A percentile compares a stretch with the other conserved stretches of the same genome.
These are phyloP conservation scores for Fusarium dlaminii DNA, from an alignment of 2,329 filamentous ascomycete species.

Conservation along the genomic window DNA sequence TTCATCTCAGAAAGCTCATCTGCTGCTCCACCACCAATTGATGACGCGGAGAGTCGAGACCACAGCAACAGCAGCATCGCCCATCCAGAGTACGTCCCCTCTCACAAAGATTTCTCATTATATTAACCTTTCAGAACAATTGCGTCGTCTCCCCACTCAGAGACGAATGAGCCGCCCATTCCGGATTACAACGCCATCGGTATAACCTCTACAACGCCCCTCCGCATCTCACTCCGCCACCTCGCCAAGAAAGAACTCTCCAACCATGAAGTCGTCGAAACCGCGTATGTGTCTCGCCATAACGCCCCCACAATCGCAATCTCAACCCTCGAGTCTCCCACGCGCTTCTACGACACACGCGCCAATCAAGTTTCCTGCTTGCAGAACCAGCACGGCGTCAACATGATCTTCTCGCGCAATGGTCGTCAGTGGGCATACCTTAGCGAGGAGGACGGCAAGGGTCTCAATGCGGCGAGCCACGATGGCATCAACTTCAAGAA, in stretches of 20 bases:
- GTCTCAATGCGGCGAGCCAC: constrained; percentile 31
- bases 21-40: constrained; percentile 14
- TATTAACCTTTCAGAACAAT: constrained; percentile 20
- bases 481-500: constrained; percentile 37
- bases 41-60: neutral
- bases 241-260: constrained; percentile 41
- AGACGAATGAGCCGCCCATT: constrained; percentile 28
- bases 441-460: constrained; percentile 37
- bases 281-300: constrained; percentile 34
- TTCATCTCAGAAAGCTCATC: constrained; percentile 38
- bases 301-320: constrained; percentile 32
- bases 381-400: constrained; percentile 39
- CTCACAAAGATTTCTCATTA: rapidly evolving
- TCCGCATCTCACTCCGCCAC: constrained; percentile 39
- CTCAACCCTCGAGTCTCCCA: constrained; percentile 39
- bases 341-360: constrained; percentile 38
- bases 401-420: constrained; percentile 36
- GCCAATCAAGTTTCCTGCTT: constrained; percentile 34
- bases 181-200: constrained; percentile 42
- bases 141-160: constrained; percentile 39
- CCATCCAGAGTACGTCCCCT: constrained; percentile 12
- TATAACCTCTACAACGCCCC: constrained; percentile 39
- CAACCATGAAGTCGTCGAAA: constrained; percentile 39
- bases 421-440: constrained; percentile 40
- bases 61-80: constrained; percentile 17